phyloP scores from a whole-genome alignment of 2,329 filamentous ascomycete species.

The Aphanoascus verrucosus region DNA sequence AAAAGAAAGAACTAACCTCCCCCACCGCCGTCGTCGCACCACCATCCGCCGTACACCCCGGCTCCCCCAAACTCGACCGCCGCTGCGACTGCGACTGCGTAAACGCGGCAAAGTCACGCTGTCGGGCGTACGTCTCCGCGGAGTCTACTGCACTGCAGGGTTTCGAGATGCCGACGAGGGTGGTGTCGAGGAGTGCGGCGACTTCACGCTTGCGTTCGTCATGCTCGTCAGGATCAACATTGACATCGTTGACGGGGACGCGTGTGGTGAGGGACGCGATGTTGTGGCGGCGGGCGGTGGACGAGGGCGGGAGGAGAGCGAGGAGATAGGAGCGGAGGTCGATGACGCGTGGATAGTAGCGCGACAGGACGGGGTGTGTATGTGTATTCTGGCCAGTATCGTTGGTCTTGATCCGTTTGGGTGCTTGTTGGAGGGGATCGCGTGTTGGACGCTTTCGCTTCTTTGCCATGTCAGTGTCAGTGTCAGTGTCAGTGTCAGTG shows the following conservation, averaged over 20 bases:
- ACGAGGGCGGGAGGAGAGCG: slow-evolving; percentile 53
- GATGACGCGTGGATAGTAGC: slow-evolving; percentile 56
- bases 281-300: slow-evolving; percentile 43
- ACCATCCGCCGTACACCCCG: slow-evolving; percentile 28
- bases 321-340: slow-evolving; percentile 63
- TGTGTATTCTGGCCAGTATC: neutral
- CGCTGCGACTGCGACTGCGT: slow-evolving; percentile 52
- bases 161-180: slow-evolving; percentile 50
- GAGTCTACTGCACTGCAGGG: slow-evolving; percentile 16
- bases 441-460: slow-evolving; percentile 36
- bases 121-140: slow-evolving; percentile 31
- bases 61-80: slow-evolving; percentile 23
- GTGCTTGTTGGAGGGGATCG: slow-evolving; percentile 15
- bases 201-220: slow-evolving; percentile 26
- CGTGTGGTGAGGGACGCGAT: slow-evolving; percentile 21
- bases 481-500: no score
- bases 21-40: slow-evolving; percentile 46
- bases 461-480: no score
- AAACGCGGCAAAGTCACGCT: slow-evolving; percentile 50
- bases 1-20: slow-evolving; percentile 43
- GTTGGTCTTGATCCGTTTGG: neutral
- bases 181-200: slow-evolving; percentile 54
- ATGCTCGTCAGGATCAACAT: neutral
- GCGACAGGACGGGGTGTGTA: slow-evolving; percentile 53
- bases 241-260: neutral